Evolutionary conservation across 2,329 filamentous ascomycete genomes (phyloP), one percentile per base, ranked within the genome.

Genomic region (Xylaria sp.): DNA sequence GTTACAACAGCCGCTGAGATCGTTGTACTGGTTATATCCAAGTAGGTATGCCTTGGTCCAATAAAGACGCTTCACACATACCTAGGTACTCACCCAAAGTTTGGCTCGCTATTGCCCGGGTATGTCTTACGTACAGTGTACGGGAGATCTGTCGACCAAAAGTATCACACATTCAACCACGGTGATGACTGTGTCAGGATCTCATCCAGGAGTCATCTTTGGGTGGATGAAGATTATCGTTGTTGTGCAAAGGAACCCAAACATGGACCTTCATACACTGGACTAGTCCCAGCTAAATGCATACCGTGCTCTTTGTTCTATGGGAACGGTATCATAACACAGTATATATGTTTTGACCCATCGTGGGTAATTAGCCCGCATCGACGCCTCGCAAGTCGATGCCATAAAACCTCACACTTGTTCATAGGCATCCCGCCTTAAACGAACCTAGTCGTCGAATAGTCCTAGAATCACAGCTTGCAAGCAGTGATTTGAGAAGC

Each of bases 71-170:
- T 34, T 36, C 39, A 30, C 20, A 32, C 20, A 28, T 23, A 34
- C n/a, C n/a, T n/a, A n/a, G n/a, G n/a, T n/a, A n/a, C 36, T 8
- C 52, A 12, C 32, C 9, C 9, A 20, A 48, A 39, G 34, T 56
- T 36, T 55, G 60, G 34, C 34, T 48, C 18, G 15, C 43, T 58
- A 57, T 61, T 36, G 36, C 45, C 32, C 20, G 41, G 52, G 34
- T 53, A 55, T 53, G 10, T 32, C 36, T 53, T 68, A 52, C 8
- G 13, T 61, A 32, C 32, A 53, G 43, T 55, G 36, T 62, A 65
- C 61, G 39, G 43, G 45, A 58, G 39, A 59, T 12, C 15, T 56
- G 10, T 55, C 32, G 28, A 23, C 13, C 23, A 43, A 48, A 50
- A 23, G 41, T 36, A 34, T n/a, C 18, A n/a, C 39, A 41, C n/a